A percentile compares a stretch with the other conserved stretches of the same genome.
Conservation (phyloP, 169 alveolate species). For the Eimeria sp. region DNA sequence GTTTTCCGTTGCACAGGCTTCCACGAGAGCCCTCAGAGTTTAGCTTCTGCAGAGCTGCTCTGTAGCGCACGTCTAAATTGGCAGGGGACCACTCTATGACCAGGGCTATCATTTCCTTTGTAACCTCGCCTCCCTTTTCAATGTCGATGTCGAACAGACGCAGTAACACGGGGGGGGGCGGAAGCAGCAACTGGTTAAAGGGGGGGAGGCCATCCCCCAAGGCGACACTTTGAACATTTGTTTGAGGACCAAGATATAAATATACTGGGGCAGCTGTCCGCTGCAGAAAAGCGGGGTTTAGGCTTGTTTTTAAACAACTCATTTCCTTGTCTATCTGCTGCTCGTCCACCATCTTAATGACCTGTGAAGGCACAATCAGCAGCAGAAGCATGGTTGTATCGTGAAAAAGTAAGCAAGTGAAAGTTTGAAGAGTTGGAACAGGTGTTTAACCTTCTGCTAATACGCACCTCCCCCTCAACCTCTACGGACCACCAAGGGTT, state of each 20-base stretch:
- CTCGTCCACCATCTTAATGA: constrained; percentile 56
- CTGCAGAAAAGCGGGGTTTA: constrained; percentile 72
- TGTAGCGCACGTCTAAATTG: constrained; percentile 53
- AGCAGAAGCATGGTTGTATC: neutral
- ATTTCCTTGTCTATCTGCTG: constrained; percentile 44
- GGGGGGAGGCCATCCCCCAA: constrained; percentile 15
- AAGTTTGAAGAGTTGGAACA: neutral
- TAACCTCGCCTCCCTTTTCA: constrained; percentile 24
- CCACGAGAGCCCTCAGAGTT: neutral
- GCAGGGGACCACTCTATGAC: constrained; percentile 74
- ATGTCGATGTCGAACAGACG: constrained; percentile 77
- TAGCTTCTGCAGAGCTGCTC: constrained; percentile 26
- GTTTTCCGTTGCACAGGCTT: constrained; percentile 6
- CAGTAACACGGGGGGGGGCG: constrained; percentile 74
- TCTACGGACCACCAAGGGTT: constrained; percentile 73
- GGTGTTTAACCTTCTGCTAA: too few species aligned
- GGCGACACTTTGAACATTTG: neutral
- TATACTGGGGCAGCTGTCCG: constrained; percentile 67
- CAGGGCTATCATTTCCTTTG: constrained; percentile 39
- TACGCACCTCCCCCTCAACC: constrained; percentile 73
- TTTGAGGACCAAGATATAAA: constrained; percentile 29
- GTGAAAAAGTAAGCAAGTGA: neutral
- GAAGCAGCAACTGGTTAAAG: constrained; percentile 18
- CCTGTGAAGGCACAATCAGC: neutral
- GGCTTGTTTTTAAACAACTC: constrained; percentile 39